Percentiles rank a stretch among this genome's conserved stretches.
Conservation (phyloP, 345 rosid genomes). For the Citrus reticulata region DNA sequence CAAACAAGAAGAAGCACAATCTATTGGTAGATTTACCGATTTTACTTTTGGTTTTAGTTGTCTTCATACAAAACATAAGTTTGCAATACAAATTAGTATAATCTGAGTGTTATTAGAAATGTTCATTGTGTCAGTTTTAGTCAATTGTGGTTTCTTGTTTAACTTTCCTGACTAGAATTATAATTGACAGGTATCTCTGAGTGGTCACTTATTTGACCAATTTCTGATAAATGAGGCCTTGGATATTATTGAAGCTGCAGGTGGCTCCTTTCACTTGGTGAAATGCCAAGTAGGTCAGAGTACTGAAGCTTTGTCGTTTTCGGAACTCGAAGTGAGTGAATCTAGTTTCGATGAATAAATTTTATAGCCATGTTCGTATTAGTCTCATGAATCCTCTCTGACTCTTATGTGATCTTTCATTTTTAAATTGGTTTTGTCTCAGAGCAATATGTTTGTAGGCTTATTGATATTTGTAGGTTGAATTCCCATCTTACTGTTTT, state of each 20-base stretch:
- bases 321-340: slow-evolving; percentile 82
- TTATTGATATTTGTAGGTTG: neutral
- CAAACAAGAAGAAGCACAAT: slow-evolving; percentile 52
- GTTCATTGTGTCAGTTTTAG: neutral
- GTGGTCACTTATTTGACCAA: slow-evolving; percentile 89
- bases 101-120: neutral
- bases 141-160: neutral
- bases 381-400: neutral
- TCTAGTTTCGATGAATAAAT: neutral
- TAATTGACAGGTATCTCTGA: slow-evolving; percentile 72
- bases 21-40: slow-evolving; percentile 50
- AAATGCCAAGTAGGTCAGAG: slow-evolving; percentile 92
- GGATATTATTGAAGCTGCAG: slow-evolving; percentile 81
- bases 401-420: neutral
- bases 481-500: slow-evolving; percentile 22
- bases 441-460: neutral
- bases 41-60: slow-evolving; percentile 1
- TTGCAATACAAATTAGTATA: slow-evolving; percentile 1
- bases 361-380: neutral
- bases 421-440: neutral
- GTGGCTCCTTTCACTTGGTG: slow-evolving; percentile 86
- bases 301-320: slow-evolving; percentile 56
- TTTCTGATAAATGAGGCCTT: slow-evolving; percentile 94
- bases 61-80: neutral
- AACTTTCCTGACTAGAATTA: slow-evolving; percentile 19